These are phyloP conservation scores for Lindgomyces ingoldianus DNA, from an alignment of 495 filamentous ascomycete species.

Conservation along the genomic window DNA sequence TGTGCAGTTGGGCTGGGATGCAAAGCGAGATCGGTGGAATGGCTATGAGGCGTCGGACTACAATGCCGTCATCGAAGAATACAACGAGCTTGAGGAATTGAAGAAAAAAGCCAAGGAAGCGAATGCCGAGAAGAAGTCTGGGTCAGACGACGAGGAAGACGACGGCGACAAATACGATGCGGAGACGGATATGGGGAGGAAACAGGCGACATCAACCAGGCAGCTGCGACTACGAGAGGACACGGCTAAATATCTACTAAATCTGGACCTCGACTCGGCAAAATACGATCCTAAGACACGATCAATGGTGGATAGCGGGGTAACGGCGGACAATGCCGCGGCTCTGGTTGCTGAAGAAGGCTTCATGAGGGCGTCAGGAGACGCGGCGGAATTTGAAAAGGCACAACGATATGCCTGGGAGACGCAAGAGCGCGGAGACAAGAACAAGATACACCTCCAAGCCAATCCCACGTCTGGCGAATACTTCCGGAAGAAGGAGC, in stretches of 20 bases:
- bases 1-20: constrained; percentile 89
- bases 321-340: constrained; percentile 78
- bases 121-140: constrained; percentile 50
- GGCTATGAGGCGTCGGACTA: constrained; percentile 92
- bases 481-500: constrained; percentile 74
- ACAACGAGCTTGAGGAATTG: constrained; percentile 79
- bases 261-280: constrained; percentile 91
- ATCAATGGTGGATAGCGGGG: constrained; percentile 87
- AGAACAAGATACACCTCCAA: constrained; percentile 80
- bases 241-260: constrained; percentile 96
- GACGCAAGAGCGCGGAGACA: constrained; percentile 74
- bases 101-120: constrained; percentile 58
- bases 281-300: constrained; percentile 98
- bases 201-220: constrained; percentile 84
- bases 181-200: constrained; percentile 92
- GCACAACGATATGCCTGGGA: constrained; percentile 95
- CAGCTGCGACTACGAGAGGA: constrained; percentile 93
- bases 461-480: constrained; percentile 96
- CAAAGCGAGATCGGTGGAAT: constrained; percentile 98
- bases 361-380: constrained; percentile 85
- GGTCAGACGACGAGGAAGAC: constrained; percentile 58
- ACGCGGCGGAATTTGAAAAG: constrained; percentile 90
- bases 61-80: constrained; percentile 79
- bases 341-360: constrained; percentile 91
- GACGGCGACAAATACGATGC: constrained; percentile 85